A percentile compares a stretch with the other conserved stretches of the same genome.
Evolutionary conservation across 805 yeast genomes (phyloP).

Genomic region (Sugiyamaella lignohabitans): DNA sequence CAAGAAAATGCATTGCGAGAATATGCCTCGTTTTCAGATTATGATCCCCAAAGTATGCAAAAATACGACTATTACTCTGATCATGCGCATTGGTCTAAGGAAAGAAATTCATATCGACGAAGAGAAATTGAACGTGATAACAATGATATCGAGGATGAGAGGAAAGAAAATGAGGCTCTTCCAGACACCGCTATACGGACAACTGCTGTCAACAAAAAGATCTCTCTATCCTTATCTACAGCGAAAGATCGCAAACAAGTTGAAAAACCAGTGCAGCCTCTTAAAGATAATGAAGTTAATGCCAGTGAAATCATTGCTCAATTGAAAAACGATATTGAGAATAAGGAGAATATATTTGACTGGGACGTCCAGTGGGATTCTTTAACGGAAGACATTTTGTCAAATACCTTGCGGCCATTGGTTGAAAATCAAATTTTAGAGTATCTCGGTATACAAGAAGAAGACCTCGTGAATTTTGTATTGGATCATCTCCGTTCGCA

Average conservation of each 20-base stretch:
- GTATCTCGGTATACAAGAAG: conserved; percentile 30
- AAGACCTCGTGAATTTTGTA: conserved; percentile 29
- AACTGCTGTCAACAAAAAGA: not conserved
- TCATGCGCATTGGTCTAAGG: conserved; percentile 24
- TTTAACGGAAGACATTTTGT: conserved; percentile 19
- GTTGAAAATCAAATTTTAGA: conserved; percentile 24
- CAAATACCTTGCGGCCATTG: conserved; percentile 20
- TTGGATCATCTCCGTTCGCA: conserved; percentile 22
- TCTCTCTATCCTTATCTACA: conserved; percentile 14
- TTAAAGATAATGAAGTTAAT: too few species aligned
- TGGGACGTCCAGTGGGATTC: conserved; percentile 24
- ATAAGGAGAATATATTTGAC: conserved; percentile 10
- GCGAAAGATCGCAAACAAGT: not conserved
- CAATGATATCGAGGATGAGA: conserved; percentile 17
- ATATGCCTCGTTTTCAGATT: conserved; percentile 17
- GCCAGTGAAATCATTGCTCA: not conserved
- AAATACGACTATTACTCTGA: conserved; percentile 21
- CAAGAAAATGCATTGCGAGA: conserved; percentile 13
- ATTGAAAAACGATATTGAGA: not conserved
- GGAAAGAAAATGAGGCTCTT: conserved; percentile 12
- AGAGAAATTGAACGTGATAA: conserved; percentile 21
- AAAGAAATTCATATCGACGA: conserved; percentile 17
- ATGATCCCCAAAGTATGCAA: too few species aligned
- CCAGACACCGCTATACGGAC: not conserved
- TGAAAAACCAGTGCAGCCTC: not conserved